Base-by-base conservation (phyloP, 2,329 filamentous ascomycete genomes). In the Diaporthe sp. region DNA sequence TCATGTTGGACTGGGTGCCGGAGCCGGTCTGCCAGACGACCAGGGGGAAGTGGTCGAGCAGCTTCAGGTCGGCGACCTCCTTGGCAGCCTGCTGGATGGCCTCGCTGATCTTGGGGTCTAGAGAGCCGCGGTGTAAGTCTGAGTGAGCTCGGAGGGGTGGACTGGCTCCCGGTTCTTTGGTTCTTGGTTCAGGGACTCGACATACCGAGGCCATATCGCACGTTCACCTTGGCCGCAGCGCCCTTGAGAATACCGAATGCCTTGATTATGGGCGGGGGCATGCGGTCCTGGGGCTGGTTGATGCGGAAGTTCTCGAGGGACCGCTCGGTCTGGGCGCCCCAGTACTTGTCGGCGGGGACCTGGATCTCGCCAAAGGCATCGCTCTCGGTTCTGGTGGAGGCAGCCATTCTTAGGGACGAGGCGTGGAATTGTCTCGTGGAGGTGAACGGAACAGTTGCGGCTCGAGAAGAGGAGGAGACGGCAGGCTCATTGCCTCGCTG, bases 11-110 rank as follows among this genome's bases (percentile, higher is more conserved):
- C 89, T 98, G 97, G 39, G 97, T 98, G 83, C 97, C 97, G 68
- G 97, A 98, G 77, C 97, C 97, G 71, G 97, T 99, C 89, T 99
- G 97, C 97, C 97, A 99, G 82, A 99, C 96, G 73, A 98, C 96
- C 76, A 98, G 94, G 78, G 97, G 97, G 88, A 99, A 98, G 89
- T 98, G 96, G 85, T 98, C 96, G 81, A 97, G 85, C 80, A 98
- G 93, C 90, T 98, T 97, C 82, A 97, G 92, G 77, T 94, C 93
- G 73, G 96, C 96, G 53, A 99, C 96, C 88, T 99, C 97, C 77
- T 92, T 90, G 77, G 97, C 95, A 74, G 97, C 97, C 88, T 98
- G 92, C 87, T 98, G 94, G 81, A 98, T 98, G 77, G 97, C 97
- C 85, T 95, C 89, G 79, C 94, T 96, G 78, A 99, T 86, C 88